A percentile compares a stretch with the other conserved stretches of the same genome.
Evolutionary conservation across 2,329 filamentous ascomycete genomes (phyloP).

Genomic region (Colletotrichum sp.): DNA sequence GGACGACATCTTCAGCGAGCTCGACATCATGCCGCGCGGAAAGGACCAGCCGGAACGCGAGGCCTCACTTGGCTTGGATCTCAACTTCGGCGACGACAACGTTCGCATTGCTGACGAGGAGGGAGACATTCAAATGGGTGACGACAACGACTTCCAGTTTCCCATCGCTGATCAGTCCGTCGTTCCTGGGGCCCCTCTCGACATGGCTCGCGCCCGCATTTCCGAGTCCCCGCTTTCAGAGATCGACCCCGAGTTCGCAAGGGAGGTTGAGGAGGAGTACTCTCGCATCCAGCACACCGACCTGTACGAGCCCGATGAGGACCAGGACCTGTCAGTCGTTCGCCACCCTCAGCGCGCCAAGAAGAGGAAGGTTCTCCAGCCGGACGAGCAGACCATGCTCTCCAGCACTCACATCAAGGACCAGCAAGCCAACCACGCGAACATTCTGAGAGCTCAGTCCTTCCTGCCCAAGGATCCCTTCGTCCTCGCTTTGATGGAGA

Average conservation of each 20-base stretch:
- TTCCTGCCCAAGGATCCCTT: slow-evolving; percentile 89
- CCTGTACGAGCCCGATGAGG: slow-evolving; percentile 66
- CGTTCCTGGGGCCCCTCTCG: slow-evolving; percentile 49
- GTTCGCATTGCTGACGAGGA: slow-evolving; percentile 69
- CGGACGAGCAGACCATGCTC: slow-evolving; percentile 83
- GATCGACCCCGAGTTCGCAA: slow-evolving; percentile 67
- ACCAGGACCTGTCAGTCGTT: slow-evolving; percentile 62
- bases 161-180: slow-evolving; percentile 62
- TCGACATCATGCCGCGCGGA: slow-evolving; percentile 61
- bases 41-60: slow-evolving; percentile 64
- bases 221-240: slow-evolving; percentile 75
- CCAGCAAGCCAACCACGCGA: slow-evolving; percentile 84
- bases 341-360: slow-evolving; percentile 73
- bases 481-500: slow-evolving; percentile 84
- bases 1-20: slow-evolving; percentile 71
- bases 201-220: slow-evolving; percentile 63
- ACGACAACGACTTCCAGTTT: slow-evolving; percentile 66
- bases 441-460: slow-evolving; percentile 81
- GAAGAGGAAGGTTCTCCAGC: slow-evolving; percentile 80
- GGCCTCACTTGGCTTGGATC: slow-evolving; percentile 56
- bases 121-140: slow-evolving; percentile 66
- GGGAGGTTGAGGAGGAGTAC: slow-evolving; percentile 64
- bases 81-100: slow-evolving; percentile 58
- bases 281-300: slow-evolving; percentile 56
- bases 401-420: slow-evolving; percentile 80